Evolutionary conservation across 2,329 filamentous ascomycete species (phyloP).

Genomic region (Fusarium pininemorale): DNA sequence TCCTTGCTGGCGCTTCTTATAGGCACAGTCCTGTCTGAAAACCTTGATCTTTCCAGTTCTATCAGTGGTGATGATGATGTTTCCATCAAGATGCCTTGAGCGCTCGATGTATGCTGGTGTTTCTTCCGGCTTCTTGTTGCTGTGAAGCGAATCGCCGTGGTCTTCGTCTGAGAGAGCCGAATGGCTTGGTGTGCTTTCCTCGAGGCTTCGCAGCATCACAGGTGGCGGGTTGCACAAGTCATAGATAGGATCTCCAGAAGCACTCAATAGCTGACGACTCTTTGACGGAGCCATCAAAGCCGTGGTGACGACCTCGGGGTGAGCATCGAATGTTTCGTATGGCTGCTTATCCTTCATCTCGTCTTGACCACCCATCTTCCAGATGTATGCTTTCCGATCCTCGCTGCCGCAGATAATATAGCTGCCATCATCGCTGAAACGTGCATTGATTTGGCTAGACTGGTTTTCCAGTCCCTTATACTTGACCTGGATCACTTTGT

Average conservation of each 20-base stretch:
- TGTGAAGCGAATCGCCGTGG: constrained; percentile 46
- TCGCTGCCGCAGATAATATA: constrained; percentile 95
- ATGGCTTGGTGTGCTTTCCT: constrained; percentile 64
- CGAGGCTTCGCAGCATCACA: constrained; percentile 79
- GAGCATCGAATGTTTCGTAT: constrained; percentile 89
- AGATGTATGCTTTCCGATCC: constrained; percentile 89
- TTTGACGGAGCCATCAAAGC: constrained; percentile 84
- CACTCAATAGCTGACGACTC: constrained; percentile 79
- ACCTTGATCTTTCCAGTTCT: constrained; percentile 91
- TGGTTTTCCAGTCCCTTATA: constrained; percentile 91
- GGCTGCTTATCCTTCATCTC: constrained; percentile 82
- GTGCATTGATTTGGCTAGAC: constrained; percentile 88
- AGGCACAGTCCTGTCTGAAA: constrained; percentile 94
- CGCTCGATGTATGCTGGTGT: constrained; percentile 81
- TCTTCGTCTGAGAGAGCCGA: constrained; percentile 50
- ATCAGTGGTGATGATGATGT: constrained; percentile 93
- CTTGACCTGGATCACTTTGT: constrained; percentile 87
- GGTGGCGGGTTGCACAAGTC: constrained; percentile 96
- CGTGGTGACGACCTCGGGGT: constrained; percentile 88
- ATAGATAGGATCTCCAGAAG: constrained; percentile 91
- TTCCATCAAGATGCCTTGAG: constrained; percentile 79
- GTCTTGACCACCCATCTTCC: constrained; percentile 67
- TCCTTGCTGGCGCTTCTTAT: constrained; percentile 77
- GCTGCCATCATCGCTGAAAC: constrained; percentile 84
- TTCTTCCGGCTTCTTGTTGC: constrained; percentile 65